Evolutionary conservation across 1,284 basidiomycete species (phyloP), one percentile per base, ranked within the genome.

Genomic region (Marasmius fiardii): DNA sequence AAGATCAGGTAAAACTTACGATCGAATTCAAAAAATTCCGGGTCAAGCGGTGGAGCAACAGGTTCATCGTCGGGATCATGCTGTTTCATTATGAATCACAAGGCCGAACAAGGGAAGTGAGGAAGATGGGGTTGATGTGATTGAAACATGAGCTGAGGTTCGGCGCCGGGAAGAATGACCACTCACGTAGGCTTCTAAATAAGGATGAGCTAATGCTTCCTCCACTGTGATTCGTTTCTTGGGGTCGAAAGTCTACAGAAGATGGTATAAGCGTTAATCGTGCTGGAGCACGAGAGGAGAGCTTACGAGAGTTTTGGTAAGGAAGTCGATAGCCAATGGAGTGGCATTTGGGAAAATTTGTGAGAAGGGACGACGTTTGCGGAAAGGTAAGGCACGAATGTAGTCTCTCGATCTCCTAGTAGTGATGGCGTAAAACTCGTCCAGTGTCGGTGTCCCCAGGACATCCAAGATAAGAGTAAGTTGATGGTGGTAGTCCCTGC

Each of bases 401-500:
- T 97, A 97, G 65, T 96, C 93, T 53, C 92, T 83, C 45, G 91
- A 93, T 49, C 93, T 78, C 11, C 86, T 79, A 1, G 92, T 91
- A 2, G 90, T 92, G 68, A 96, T 95, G 23, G 90, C 87, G 70
- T 94, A 91, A 72, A 95, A 95, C 65, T 95, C 93, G 62, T 96
- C 93, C 52, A 95, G 75, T 1, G 90, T 90, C 0, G 94, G 93
- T 14, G 94, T 96, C n/a, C 94, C 93, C 10, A 95, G 83, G 3
- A 95, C 92, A 64, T 95, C 91, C 58, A 97, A 80, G 65, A 95
- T 96, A 55, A 95, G 81, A 4, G 88, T 88, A 26, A 98, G 81
- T 65, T 98, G 95, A 66, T 98, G 92, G 72, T 98, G 95, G 70
- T 95, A 98, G 74, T 98, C 95, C 20, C 94, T 85, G 14, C 96